Conservation (phyloP, 169 alveolate genomes). For the Perkinsus olseni region DNA sequence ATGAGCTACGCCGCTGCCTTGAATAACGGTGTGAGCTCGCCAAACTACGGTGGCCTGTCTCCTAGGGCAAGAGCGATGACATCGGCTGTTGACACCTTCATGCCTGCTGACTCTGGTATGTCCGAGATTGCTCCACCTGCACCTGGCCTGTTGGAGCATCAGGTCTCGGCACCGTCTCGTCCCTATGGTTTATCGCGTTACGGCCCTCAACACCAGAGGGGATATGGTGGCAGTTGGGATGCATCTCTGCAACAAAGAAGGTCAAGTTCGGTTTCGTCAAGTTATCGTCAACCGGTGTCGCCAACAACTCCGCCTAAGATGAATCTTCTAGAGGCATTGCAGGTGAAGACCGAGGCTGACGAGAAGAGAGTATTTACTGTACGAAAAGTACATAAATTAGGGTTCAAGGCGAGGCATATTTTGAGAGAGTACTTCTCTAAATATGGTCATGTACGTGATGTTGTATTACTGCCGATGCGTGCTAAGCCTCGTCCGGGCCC, state of each 20-base stretch:
- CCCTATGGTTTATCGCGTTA: not conserved
- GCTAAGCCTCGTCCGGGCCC: conserved; percentile 5
- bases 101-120: not conserved
- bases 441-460: not conserved
- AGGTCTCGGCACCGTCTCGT: not conserved
- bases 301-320: not conserved
- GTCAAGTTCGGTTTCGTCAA: not conserved
- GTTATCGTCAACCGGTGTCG: not conserved
- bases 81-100: not conserved
- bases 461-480: not conserved
- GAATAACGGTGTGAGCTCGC: not conserved
- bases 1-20: not conserved
- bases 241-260: not conserved
- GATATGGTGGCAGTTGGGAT: not conserved
- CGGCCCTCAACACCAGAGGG: not conserved
- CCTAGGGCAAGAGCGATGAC: not conserved
- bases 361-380: not conserved
- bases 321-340: not conserved
- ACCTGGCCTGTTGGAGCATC: not conserved
- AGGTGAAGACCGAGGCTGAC: not conserved
- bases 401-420: not conserved
- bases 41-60: not conserved
- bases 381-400: not conserved
- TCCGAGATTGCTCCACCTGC: not conserved
- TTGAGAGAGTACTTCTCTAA: not conserved